Percentiles rank a stretch among this genome's conserved stretches.
Conservation (phyloP, 352 stramenopile species). For the Globisporangium splendens region DNA sequence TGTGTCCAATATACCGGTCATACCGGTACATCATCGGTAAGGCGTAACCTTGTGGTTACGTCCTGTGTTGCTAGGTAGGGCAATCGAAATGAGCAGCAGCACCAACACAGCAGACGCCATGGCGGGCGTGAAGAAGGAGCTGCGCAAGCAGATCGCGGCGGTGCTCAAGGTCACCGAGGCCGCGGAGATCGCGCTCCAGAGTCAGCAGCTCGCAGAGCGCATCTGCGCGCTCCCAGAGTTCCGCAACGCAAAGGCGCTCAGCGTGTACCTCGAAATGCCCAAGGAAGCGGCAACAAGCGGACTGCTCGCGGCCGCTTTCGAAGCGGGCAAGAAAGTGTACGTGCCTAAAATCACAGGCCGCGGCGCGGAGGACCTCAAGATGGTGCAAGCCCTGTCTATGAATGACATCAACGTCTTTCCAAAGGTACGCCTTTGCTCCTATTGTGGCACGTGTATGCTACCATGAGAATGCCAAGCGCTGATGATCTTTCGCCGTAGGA, state of each 20-base stretch:
- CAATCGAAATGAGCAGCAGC: constrained; percentile 3
- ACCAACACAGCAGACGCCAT: constrained; percentile 8
- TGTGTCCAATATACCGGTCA: too few relatives aligned
- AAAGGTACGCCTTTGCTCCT: constrained; percentile 37
- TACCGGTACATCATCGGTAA: too few relatives aligned
- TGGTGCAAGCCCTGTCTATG: constrained; percentile 63
- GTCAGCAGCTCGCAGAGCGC: constrained; percentile 35
- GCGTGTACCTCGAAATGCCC: constrained; percentile 86
- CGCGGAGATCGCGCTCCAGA: constrained; percentile 49
- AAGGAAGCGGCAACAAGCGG: constrained; percentile 60
- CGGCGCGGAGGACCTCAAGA: constrained; percentile 66
- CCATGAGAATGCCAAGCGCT: not conserved
- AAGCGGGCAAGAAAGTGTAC: constrained; percentile 68
- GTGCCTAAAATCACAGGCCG: constrained; percentile 84
- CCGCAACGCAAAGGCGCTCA: constrained; percentile 33
- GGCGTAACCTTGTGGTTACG: not conserved
- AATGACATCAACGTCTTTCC: constrained; percentile 77
- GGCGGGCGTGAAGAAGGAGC: constrained; percentile 44
- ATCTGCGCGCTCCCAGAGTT: constrained; percentile 59
- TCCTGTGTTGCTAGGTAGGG: not conserved
- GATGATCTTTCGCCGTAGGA: constrained; percentile 36
- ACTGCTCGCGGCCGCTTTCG: constrained; percentile 59
- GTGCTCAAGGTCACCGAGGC: constrained; percentile 36
- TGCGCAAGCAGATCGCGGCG: constrained; percentile 54
- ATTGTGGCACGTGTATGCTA: not conserved